Base-by-base conservation (phyloP, 148 eudicot genomes). In the Nyssa sinensis region DNA sequence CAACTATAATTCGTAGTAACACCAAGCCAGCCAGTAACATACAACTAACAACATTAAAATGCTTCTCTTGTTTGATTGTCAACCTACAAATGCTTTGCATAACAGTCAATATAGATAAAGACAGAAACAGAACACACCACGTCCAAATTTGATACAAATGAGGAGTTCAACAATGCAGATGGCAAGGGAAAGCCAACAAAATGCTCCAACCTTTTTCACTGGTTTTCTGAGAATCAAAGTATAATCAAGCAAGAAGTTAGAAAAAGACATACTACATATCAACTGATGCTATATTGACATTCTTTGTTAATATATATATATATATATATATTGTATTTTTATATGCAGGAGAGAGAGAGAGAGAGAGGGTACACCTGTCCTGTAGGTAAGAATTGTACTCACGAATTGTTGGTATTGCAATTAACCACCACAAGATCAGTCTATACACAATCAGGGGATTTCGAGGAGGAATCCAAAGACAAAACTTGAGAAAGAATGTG, bases 391-490 rank as follows among this genome's bases (percentile, higher is more conserved):
- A 90, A 79, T 94, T 94, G 88, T 94, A 94, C 78, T 94, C 98
- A 8, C 98, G 93, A 49, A 92, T 90, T 30, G 98, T 92, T 49
- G 98, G 98, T 75, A 94, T 90, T 57, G 98, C 98, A 69, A 95
- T 90, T 23, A 95, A 82, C 98, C 98, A 95, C 98, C 98, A 95
- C 69, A 95, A 88, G 74, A 92, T 81, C 85, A 95, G 81, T 83
- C 98, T 84, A 84, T 92, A 88, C 41, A 83, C 76, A 57, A 95
- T 88, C 44, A 95, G 72, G 1, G 98, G 98, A 78, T 94, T 92
- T 71, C 90, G 92, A 62, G 97, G 97, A 77, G 98, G 98, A 71
- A 95, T 85, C 98, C 98, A 95, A 71, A 95, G 98, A 78, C 94
- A 90, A 58, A 87, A 95, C 90, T 95, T 95, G 66, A 94, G 94